Conservation (phyloP, 352 stramenopile genomes). For the Globisporangium canariense region DNA sequence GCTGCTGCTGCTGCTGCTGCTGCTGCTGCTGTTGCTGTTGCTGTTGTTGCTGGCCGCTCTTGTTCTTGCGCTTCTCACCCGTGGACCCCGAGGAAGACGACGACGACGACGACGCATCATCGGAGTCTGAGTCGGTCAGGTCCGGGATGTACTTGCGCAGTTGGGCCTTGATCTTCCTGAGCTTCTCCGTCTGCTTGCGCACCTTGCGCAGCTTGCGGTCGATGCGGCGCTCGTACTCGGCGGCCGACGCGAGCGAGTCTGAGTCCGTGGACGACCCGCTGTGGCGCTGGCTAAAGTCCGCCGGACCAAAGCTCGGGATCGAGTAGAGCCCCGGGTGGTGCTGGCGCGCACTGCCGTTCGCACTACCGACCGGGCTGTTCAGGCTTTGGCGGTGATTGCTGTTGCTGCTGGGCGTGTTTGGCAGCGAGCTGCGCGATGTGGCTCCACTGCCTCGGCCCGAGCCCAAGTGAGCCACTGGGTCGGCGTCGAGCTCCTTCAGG, state of each 20-base stretch:
- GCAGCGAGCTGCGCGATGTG: constrained; percentile 6
- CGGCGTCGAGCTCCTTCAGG: constrained; percentile 12
- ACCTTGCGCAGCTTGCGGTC: constrained; percentile 47
- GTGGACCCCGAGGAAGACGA: not conserved
- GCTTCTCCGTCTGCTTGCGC: constrained; percentile 34
- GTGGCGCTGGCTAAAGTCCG: constrained; percentile 3
- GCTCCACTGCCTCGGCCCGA: not conserved
- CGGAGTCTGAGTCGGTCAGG: constrained; percentile 38
- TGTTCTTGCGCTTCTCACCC: not conserved
- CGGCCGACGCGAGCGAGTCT: constrained; percentile 21
- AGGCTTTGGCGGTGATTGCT: not conserved
- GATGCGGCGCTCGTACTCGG: constrained; percentile 37
- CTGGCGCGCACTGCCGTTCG: not conserved
- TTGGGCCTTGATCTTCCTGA: constrained; percentile 35
- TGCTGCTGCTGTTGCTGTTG: not conserved
- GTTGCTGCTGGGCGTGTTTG: constrained; percentile 4
- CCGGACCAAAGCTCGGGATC: constrained; percentile 10
- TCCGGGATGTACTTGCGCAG: constrained; percentile 52
- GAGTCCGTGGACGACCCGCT: constrained; percentile 13
- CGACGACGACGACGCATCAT: constrained; percentile 19
- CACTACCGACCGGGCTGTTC: not conserved
- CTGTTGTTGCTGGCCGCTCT: not conserved
- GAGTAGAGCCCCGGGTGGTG: constrained; percentile 5
- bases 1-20: not conserved
- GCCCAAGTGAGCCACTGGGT: not conserved